Evolutionary conservation across 2,329 filamentous ascomycete species (phyloP), one percentile per base, ranked within the genome.

Genomic region (Cryphonectria parasitica): DNA sequence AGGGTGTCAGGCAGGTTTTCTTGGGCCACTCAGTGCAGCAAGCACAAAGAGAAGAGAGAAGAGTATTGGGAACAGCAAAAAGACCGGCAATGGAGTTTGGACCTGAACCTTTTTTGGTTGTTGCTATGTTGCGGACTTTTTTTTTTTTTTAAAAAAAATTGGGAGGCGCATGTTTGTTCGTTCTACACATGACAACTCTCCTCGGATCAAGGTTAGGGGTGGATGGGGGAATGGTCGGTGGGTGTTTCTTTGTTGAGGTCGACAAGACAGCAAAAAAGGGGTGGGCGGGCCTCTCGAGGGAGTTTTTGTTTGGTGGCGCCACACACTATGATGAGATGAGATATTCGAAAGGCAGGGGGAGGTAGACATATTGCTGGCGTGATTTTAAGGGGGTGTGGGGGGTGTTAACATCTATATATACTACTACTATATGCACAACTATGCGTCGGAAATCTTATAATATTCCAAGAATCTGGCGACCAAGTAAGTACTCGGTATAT

Each of bases 291-390:
- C 45, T 34, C 25, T 36, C 31, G 41, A 17, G 39, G 39, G 39
- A 43, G 17, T 43, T 65, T n/a, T 39, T 39, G 17, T 36, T 65
- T n/a, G 52, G 31, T 39, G 45, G 67, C 43, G 28, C 31, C 25
- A 39, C 31, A 62, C 17, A 36, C 58, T 41, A 62, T 36, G 61
- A 58, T 25, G 54, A 58, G 61, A 28, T 64, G n/a, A 31, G 39
- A 22, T 13, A 17, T 13, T 17, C 4, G 13, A 17, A 7, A 63
- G 36, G 11, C 4, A 36, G 10, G 28, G 31, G 15, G 19, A 25
- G 60, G 34, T 22, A 39, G 36, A 25, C 34, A 62, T 8, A 62
- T 39, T n/a, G 13, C 19, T 60, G 56, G 31, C 19, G 25, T 31
- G 56, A 60, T 34, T 34, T n/a, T n/a, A 31, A 36, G 56, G 22